Evolutionary conservation across 2,329 filamentous ascomycete species (phyloP).

Genomic region (Colletotrichum simmondsii): DNA sequence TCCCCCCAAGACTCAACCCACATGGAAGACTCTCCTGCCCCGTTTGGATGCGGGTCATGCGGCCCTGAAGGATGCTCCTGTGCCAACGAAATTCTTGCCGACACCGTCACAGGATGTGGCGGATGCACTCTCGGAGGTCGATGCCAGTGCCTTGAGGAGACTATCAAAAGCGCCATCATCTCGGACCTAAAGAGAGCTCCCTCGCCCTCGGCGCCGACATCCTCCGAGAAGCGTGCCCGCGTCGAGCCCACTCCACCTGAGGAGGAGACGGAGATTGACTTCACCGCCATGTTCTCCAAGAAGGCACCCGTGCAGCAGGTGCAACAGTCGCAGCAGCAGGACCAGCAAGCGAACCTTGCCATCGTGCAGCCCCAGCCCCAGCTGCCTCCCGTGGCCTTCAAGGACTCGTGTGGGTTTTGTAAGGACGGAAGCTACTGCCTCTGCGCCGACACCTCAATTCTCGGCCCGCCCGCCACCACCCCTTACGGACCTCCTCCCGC

Average conservation of each 20-base stretch:
- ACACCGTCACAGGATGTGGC: constrained; percentile 69
- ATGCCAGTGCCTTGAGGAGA: constrained; percentile 74
- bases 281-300: constrained; percentile 73
- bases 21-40: constrained; percentile 44
- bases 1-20: constrained; percentile 60
- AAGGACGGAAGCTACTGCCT: constrained; percentile 85
- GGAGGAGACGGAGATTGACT: constrained; percentile 78
- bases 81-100: constrained; percentile 67
- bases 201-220: constrained; percentile 54
- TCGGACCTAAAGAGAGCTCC: constrained; percentile 61
- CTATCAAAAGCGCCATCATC: constrained; percentile 61
- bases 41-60: constrained; percentile 67
- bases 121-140: constrained; percentile 71
- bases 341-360: constrained; percentile 30
- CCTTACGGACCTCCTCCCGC: constrained; percentile 39
- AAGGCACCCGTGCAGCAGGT: constrained; percentile 44
- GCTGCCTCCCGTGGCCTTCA: constrained; percentile 48
- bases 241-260: constrained; percentile 59
- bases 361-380: constrained; percentile 41
- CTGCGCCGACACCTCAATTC: constrained; percentile 72
- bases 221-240: constrained; percentile 67
- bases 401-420: constrained; percentile 85
- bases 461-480: constrained; percentile 20
- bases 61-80: constrained; percentile 65
- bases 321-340: constrained; percentile 35